Evolutionary conservation across 2,329 filamentous ascomycete genomes (phyloP), one percentile per base, ranked within the genome.

Genomic region (Pleoardoris graminearum): DNA sequence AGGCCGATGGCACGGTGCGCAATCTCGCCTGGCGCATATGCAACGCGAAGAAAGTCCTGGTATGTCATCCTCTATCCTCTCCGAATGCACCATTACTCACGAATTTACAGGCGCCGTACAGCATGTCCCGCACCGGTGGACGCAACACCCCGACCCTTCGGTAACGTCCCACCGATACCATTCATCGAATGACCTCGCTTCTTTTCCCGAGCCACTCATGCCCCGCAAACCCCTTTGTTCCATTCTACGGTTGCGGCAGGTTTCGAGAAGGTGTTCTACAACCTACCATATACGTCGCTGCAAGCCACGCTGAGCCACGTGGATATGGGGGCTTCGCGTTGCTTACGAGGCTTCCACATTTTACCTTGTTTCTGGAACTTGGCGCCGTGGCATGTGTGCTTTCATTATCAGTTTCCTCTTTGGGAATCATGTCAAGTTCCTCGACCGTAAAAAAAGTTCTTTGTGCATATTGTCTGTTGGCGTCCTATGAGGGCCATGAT

Each of bases 21-120:
- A 96, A 96, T 69, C 78, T 99, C 58, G 91, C 92, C 5, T 97
- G 93, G 92, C 84, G 94, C 67, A 90, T 99, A 58, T 94, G 89
- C 72, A 96, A 96, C 71, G 94, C 94, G 30, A 97, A 97, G 79
- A 90, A 92, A 75, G 94, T 96, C 59, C 75, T 97, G 76, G 91
- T 95, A 79, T 78, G 88, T 82, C 8, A 47, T 29, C 10, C 21
- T 23, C 17, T 25, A n/a, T 30, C 27, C 8, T 29, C 1, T 2
- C 6, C 2, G 12, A 14, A 8, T 10, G 7, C 16, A n/a, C 11
- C 16, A 19, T 37, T 12, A 38, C 32, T 47, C 10, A 47, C 22
- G n/a, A 1, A 16, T 10, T 12, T 16, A 3, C n/a, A 47, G 44
- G 44, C 44, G 7, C 44, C 44, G 11, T 47, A 47, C 12, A 47